Evolutionary conservation across 805 yeast genomes (phyloP).

Genomic region (Teunomyces barrocoloradensis): DNA sequence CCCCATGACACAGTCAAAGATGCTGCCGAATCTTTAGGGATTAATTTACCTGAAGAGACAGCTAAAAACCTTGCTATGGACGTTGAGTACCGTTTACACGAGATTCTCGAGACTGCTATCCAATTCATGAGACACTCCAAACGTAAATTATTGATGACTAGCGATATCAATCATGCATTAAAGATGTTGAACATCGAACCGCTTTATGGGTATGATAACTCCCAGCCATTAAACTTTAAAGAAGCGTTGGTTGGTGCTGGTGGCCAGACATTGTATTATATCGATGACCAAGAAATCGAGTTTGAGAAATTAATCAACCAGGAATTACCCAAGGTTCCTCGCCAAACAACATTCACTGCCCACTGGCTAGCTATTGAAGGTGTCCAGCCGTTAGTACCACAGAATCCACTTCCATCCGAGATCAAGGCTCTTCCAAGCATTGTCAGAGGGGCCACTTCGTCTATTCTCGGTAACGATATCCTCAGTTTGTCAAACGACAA

Average conservation of each 20-base stretch:
- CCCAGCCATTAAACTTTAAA: constrained; percentile 70
- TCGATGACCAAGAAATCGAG: constrained; percentile 91
- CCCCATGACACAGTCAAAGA: constrained; percentile 96
- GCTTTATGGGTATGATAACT: constrained; percentile 77
- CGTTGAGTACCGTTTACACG: constrained; percentile 96
- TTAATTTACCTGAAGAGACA: constrained; percentile 84
- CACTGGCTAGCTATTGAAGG: constrained; percentile 99
- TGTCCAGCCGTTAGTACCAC: constrained; percentile 96
- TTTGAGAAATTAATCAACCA: constrained; percentile 90
- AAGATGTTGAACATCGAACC: constrained; percentile 91
- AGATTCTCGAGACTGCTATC: constrained; percentile 90
- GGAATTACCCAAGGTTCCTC: constrained; percentile 93
- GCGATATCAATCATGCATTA: constrained; percentile 79
- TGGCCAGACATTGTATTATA: constrained; percentile 89
- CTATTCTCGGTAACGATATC: constrained; percentile 40
- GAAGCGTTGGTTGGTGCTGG: constrained; percentile 83
- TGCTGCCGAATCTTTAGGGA: constrained; percentile 89
- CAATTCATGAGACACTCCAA: constrained; percentile 95
- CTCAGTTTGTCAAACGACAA: constrained; percentile 31
- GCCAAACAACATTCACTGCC: constrained; percentile 88
- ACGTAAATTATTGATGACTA: constrained; percentile 73
- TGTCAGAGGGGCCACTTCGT: constrained; percentile 75
- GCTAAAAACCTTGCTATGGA: constrained; percentile 97
- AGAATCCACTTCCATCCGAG: constrained; percentile 84
- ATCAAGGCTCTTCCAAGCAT: constrained; percentile 74